phyloP scores from a whole-genome alignment of 176 grass and related monocot species.

The Aegilops tauschii region DNA sequence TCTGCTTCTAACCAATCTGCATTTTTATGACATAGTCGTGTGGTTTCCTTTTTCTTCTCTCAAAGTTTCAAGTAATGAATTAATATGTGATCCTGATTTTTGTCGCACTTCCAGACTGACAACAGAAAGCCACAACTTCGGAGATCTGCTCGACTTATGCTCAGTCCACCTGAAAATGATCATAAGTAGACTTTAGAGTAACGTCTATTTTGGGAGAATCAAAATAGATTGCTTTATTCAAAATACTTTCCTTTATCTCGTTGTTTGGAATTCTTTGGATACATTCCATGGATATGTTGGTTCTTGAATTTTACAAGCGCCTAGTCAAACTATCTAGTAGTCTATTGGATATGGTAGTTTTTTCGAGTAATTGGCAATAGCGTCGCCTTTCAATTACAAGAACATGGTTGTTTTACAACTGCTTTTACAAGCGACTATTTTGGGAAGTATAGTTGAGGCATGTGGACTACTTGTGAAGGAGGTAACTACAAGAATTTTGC shows the following conservation, averaged over 20 bases:
- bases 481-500: too few species aligned
- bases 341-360: background rate
- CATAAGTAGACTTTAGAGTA: background rate
- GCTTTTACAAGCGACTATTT: background rate
- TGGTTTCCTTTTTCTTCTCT: background rate
- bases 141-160: background rate
- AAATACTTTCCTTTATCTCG: background rate
- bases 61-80: background rate
- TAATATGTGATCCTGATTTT: background rate
- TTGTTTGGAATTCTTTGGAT: background rate
- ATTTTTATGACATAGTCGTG: too few species aligned
- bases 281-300: background rate
- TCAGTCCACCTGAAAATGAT: background rate
- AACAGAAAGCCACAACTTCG: conserved; percentile 7
- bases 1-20: background rate
- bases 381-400: background rate
- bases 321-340: background rate
- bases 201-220: background rate
- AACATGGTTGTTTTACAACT: background rate
- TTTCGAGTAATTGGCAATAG: background rate
- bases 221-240: background rate
- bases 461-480: background rate
- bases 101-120: background rate
- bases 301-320: background rate
- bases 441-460: background rate